Base-by-base conservation (phyloP, 805 yeast genomes). In the Scheffersomyces amazonensis region DNA sequence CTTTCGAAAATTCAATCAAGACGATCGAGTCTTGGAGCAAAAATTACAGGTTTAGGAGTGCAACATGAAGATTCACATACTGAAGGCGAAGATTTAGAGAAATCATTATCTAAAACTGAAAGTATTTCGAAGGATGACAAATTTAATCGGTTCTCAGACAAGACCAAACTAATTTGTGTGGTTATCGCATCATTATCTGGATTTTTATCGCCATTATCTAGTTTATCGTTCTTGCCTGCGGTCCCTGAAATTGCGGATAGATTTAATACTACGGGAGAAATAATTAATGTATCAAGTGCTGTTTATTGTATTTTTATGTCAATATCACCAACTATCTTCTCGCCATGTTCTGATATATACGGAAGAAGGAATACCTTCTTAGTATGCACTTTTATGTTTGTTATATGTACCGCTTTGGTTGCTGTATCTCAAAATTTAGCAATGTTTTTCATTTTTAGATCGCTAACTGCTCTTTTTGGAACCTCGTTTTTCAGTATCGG, bases 401-500 rank as follows among this genome's bases (percentile, higher is more conserved):
- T 39, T 16, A 23, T 56, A 1, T 35, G 44, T 21, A 37, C 55
- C 9, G 39, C 47, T 2, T 31, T 69, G 4, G 71, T 70, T 5
- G 81, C 78, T 0, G 64, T 70, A 2, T 70, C 81, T 1, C 73
- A 60, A 21, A 69, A 78, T 45, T 49, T 78, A 30, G 73, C 77
- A 3, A 76, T 75, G 78, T 77, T 76, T 51, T 74, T 66, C 36
- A 60, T 78, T 0, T 76, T 76, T 43, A 55, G 83, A 48, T 64
- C 73, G 3, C 36, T 69, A 10, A 59, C 73, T n/a, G 82, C 78
- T 0, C 47, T 78, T 8, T 71, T 73, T 48, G 83, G 81, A 4
- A 75, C 82, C 1, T 66, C 78, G 0, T 76, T 76, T 42, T 76
- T 78, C 54, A 59, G 75, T 27, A 62, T 76, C 20, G 81, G 81